phyloP scores from a whole-genome alignment of 345 rosid genomes.

The Angophora floribunda region DNA sequence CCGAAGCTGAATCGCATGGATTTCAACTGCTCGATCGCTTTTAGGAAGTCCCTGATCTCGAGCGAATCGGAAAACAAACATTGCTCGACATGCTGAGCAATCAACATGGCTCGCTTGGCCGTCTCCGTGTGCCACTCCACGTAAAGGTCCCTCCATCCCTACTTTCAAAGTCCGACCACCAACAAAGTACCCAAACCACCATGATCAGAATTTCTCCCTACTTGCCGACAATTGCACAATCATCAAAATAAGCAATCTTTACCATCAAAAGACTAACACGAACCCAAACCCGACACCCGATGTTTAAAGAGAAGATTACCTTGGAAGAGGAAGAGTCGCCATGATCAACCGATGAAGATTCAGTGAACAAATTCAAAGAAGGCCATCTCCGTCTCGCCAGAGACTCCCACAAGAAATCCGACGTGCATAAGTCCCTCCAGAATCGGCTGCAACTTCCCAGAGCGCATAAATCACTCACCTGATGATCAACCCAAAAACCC shows the following conservation, averaged over 20 bases:
- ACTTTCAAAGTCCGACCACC: neutral
- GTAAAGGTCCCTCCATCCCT: slow-evolving; percentile 46
- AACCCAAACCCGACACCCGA: neutral
- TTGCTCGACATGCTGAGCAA: slow-evolving; percentile 26
- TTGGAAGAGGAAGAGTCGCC: neutral
- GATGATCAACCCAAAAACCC: neutral
- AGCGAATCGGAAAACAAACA: slow-evolving; percentile 9
- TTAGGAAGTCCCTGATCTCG: slow-evolving; percentile 26
- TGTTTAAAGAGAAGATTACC: neutral
- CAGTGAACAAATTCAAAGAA: neutral
- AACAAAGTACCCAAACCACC: neutral
- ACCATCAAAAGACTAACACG: neutral
- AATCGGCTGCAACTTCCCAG: slow-evolving; percentile 59
- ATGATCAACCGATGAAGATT: slow-evolving; percentile 6
- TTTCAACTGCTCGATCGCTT: slow-evolving; percentile 23
- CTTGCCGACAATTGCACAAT: neutral
- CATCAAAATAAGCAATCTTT: neutral
- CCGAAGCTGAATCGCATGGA: slow-evolving; percentile 18
- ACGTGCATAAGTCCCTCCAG: slow-evolving; percentile 57
- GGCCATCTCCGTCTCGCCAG: slow-evolving; percentile 60
- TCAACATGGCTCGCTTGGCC: slow-evolving; percentile 11
- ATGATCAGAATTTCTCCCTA: neutral
- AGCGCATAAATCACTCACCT: slow-evolving; percentile 54
- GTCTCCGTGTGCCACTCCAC: slow-evolving; percentile 21
- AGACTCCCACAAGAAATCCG: slow-evolving; percentile 64